Evolutionary conservation across 192 early-diverging fungal species (phyloP), one percentile per base, ranked within the genome.

Genomic region (Rhizoclosmatium globosum): DNA sequence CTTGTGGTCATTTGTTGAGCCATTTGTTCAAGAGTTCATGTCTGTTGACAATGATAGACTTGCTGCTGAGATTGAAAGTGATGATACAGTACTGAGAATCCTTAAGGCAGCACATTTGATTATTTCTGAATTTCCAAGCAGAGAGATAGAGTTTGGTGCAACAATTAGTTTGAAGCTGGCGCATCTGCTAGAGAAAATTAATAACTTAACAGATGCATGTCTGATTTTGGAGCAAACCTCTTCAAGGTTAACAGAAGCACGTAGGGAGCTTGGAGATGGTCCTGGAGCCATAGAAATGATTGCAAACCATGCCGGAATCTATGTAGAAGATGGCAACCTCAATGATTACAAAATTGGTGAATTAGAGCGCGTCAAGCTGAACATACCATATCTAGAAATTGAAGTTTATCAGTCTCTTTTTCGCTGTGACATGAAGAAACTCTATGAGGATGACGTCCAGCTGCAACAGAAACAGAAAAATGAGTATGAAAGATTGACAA

Each of bases 1-100:
- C 2, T 41, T 88, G 9, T 88, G 79, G 81, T 50, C 57, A 61
- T 84, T 84, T 67, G 50, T 85, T 48, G 82, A 86, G 50, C 87
- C 83, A 21, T 75, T 79, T 23, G 38, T 86, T 23, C 64, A 76
- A n/a, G 77, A 83, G 13, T 53, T 82, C 21, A 62, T 71, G 43
- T 61, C 60, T 4, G 41, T 76, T 11, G 59, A 62, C 19, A 78
- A 71, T 42, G 60, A 61, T 3, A 31, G 44, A 3, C 64, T 76
- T 31, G 70, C 38, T 42, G 57, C 21, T 2, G 59, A 53, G 9
- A 59, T 86, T 4, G 23, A 53, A 7, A 42, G 42, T n/a, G 85
- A 86, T 47, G 82, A 72, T 42, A 61, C 75, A 38, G 21, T 83
- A 15, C 42, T 86, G 3, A 50, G 71, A 41, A 44, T 78, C 39